A percentile compares a stretch with the other conserved stretches of the same genome.
phyloP scores from a whole-genome alignment of 306 rosid species.

The Quercus agrifolia region DNA sequence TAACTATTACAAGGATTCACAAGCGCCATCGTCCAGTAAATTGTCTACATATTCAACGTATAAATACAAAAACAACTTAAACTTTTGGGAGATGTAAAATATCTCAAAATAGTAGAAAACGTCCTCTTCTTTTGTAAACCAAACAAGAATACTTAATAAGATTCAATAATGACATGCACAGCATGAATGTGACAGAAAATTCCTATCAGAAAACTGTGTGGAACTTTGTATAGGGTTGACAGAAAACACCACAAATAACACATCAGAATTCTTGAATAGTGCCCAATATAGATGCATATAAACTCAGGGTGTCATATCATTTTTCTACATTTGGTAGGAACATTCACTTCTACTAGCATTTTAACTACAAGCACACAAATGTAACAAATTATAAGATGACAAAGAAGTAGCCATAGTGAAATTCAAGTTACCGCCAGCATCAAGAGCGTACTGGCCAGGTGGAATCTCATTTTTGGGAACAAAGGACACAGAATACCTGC shows the following conservation, averaged over 20 bases:
- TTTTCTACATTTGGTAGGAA: neutral
- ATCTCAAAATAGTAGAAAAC: neutral
- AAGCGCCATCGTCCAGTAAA: neutral
- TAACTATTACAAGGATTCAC: neutral
- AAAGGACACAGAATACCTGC: constrained; percentile 72
- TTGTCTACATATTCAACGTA: no score
- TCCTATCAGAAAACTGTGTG: neutral
- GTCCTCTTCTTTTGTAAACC: neutral
- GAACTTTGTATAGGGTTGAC: neutral
- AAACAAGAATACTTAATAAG: neutral
- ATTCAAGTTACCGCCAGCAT: constrained; percentile 45
- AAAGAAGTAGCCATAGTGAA: constrained; percentile 25
- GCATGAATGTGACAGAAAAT: neutral
- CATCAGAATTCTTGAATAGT: neutral
- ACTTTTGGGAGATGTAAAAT: neutral
- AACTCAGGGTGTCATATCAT: neutral
- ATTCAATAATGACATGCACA: neutral
- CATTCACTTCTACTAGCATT: constrained; percentile 1
- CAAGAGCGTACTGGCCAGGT: constrained; percentile 69
- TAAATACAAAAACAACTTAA: neutral
- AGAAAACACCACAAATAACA: neutral
- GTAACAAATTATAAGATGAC: neutral
- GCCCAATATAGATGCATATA: neutral
- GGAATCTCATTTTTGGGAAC: constrained; percentile 76
- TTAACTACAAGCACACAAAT: constrained; percentile 4